Evolutionary conservation across 345 rosid species (phyloP).

Genomic region (Acer yangbiense): DNA sequence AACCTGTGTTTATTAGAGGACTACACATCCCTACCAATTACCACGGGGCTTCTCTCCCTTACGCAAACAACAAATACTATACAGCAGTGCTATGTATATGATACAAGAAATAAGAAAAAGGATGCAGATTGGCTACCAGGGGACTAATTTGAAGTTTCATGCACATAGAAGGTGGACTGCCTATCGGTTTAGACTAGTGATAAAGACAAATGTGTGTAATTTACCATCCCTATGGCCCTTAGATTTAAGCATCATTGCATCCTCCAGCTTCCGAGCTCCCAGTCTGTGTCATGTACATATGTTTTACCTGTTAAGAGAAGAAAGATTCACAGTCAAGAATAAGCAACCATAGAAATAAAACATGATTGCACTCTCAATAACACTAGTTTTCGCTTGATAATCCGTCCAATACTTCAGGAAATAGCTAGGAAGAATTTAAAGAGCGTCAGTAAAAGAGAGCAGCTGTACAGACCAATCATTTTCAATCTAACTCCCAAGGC

Average conservation of each 20-base stretch:
- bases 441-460: background rate
- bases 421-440: background rate
- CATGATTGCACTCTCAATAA: constrained; percentile 5
- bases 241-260: constrained; percentile 15
- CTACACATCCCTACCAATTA: constrained; percentile 32
- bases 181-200: constrained; percentile 25
- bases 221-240: constrained; percentile 13
- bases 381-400: background rate
- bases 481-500: constrained; percentile 5
- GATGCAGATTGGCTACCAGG: constrained; percentile 28
- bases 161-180: constrained; percentile 20
- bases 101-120: constrained; percentile 26
- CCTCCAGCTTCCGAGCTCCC: constrained; percentile 19
- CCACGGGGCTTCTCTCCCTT: constrained; percentile 32
- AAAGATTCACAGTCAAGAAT: constrained; percentile 12
- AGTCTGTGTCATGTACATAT: background rate
- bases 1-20: constrained; percentile 39
- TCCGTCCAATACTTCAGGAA: background rate
- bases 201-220: constrained; percentile 7
- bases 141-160: constrained; percentile 22
- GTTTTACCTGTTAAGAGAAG: constrained; percentile 36
- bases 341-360: constrained; percentile 4
- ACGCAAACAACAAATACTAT: constrained; percentile 35
- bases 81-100: constrained; percentile 43
- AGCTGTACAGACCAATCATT: constrained; percentile 1